These are phyloP conservation scores for Ocimum tenuiflorum DNA, from an alignment of 257 asterid species.

Conservation along the genomic window DNA sequence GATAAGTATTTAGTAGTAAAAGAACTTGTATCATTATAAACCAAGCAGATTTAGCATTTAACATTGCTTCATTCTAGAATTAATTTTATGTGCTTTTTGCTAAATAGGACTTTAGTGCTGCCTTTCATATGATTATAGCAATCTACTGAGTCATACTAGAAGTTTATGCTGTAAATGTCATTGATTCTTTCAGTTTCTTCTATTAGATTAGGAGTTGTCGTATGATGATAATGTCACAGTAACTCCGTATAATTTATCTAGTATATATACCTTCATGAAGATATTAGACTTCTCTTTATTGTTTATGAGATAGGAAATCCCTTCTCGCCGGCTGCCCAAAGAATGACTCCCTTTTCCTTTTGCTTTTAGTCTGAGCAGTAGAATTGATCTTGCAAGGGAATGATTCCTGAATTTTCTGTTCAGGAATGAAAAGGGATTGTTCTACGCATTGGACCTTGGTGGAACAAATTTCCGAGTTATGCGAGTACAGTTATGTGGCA, in stretches of 20 bases:
- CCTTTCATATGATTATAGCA: not conserved
- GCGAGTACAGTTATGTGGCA: slow-evolving; percentile 72
- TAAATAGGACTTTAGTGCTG: not conserved
- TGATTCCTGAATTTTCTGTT: slow-evolving; percentile 16
- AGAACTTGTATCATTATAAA: too few relatives aligned
- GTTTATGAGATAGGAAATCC: not conserved
- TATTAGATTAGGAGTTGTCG: not conserved
- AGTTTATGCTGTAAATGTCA: not conserved
- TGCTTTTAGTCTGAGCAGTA: slow-evolving; percentile 1
- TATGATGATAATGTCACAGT: not conserved
- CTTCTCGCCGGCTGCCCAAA: not conserved
- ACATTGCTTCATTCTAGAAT: too few relatives aligned
- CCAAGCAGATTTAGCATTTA: too few relatives aligned
- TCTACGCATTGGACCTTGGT: slow-evolving; percentile 89
- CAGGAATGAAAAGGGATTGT: slow-evolving; percentile 75
- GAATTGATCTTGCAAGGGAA: not conserved
- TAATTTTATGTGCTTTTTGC: not conserved
- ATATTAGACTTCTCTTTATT: not conserved
- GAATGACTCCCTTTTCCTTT: not conserved
- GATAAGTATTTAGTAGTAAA: too few relatives aligned
- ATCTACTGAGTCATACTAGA: not conserved
- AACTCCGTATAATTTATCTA: not conserved
- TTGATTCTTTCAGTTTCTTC: not conserved
- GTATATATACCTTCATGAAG: not conserved
- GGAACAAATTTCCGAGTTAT: slow-evolving; percentile 92